These are phyloP conservation scores for Yarrowia porcina DNA, from an alignment of 805 yeast genomes.

Conservation along the genomic window DNA sequence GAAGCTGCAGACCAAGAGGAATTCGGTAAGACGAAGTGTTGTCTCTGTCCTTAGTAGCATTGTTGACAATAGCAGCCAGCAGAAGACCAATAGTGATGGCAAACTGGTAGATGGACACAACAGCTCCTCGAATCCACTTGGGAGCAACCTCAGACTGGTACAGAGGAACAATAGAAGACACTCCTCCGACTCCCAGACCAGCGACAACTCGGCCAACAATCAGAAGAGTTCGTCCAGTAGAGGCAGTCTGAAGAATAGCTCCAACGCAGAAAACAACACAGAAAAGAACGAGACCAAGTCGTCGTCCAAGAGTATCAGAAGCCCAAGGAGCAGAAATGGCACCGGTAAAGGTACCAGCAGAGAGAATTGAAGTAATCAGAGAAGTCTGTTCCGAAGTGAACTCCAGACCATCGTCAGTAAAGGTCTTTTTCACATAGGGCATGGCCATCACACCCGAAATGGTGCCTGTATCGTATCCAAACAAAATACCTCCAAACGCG, in stretches of 20 bases:
- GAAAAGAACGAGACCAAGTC: slow-evolving; percentile 58
- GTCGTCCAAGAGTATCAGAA: slow-evolving; percentile 72
- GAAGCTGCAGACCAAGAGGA: slow-evolving; percentile 72
- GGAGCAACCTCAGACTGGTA: slow-evolving; percentile 78
- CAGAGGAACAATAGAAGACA: slow-evolving; percentile 70
- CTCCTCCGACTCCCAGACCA: slow-evolving; percentile 74
- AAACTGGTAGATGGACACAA: slow-evolving; percentile 73
- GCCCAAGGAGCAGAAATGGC: slow-evolving; percentile 56
- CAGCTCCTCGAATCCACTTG: slow-evolving; percentile 71
- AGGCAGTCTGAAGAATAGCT: slow-evolving; percentile 61
- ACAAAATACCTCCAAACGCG: slow-evolving; percentile 86
- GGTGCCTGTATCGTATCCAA: slow-evolving; percentile 87
- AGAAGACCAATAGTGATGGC: slow-evolving; percentile 67
- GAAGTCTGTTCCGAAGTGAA: slow-evolving; percentile 66
- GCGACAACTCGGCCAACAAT: slow-evolving; percentile 72
- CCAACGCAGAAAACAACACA: slow-evolving; percentile 68
- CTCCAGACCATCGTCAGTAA: slow-evolving; percentile 43
- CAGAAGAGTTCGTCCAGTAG: slow-evolving; percentile 49
- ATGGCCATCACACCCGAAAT: slow-evolving; percentile 77
- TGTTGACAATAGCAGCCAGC: slow-evolving; percentile 43
- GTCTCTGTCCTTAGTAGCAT: slow-evolving; percentile 31
- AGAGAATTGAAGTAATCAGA: slow-evolving; percentile 70
- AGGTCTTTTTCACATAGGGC: slow-evolving; percentile 57
- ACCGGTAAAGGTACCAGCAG: slow-evolving; percentile 77
- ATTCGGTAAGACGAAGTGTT: slow-evolving; percentile 47